These are phyloP conservation scores for Jackrogersella minutella DNA, from an alignment of 495 filamentous ascomycete species.

Conservation along the genomic window DNA sequence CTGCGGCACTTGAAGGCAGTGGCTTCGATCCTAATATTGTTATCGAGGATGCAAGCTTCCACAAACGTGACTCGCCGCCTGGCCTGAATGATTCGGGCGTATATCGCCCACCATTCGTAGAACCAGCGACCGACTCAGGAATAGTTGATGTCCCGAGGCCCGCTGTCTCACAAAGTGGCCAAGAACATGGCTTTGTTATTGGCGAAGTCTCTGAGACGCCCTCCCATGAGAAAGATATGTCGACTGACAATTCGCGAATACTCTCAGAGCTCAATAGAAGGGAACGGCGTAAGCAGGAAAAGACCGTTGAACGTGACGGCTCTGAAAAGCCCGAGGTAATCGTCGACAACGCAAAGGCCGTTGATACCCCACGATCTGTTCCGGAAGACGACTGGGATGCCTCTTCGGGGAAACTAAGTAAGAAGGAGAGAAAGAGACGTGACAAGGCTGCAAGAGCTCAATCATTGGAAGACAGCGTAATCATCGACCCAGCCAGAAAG, in stretches of 20 bases:
- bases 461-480: slow-evolving; percentile 28
- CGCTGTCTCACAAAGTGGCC: not conserved
- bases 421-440: slow-evolving; percentile 50
- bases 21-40: slow-evolving; percentile 78
- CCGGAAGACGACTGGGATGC: slow-evolving; percentile 32
- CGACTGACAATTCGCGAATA: slow-evolving; percentile 18
- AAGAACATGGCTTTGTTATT: slow-evolving; percentile 26
- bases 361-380: slow-evolving; percentile 7
- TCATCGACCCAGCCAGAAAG: slow-evolving; percentile 23
- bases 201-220: slow-evolving; percentile 34
- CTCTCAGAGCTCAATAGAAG: slow-evolving; percentile 20
- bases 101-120: slow-evolving; percentile 57
- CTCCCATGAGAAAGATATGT: slow-evolving; percentile 20
- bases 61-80: slow-evolving; percentile 69
- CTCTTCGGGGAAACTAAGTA: slow-evolving; percentile 41
- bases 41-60: slow-evolving; percentile 69
- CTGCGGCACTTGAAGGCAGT: slow-evolving; percentile 70
- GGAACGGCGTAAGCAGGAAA: slow-evolving; percentile 27
- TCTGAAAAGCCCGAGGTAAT: slow-evolving; percentile 10
- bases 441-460: slow-evolving; percentile 44
- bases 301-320: slow-evolving; percentile 3
- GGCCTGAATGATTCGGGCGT: slow-evolving; percentile 58
- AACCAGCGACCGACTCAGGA: slow-evolving; percentile 52
- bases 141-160: slow-evolving; percentile 9
- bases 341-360: not conserved